These are phyloP conservation scores for Coemansia sp. DNA, from an alignment of 192 early-diverging fungal species.

Conservation along the genomic window DNA sequence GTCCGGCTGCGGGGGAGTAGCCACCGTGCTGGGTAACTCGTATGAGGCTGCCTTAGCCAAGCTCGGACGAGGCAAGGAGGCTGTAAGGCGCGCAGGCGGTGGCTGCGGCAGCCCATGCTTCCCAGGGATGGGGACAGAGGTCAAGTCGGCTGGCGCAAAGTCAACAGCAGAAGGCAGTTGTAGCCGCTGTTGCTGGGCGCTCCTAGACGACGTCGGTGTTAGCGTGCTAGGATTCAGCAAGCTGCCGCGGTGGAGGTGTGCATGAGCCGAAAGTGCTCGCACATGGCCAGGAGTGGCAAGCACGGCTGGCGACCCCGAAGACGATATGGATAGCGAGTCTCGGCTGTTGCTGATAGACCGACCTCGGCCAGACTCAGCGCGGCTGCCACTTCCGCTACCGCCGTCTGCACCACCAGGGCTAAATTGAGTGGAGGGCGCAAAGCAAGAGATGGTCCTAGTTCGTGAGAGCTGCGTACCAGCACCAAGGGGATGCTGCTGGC, in stretches of 20 bases:
- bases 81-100: not conserved
- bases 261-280: constrained; percentile 3
- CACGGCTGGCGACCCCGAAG: not conserved
- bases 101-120: not conserved
- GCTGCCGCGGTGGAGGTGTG: constrained; percentile 26
- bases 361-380: not conserved
- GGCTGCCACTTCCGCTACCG: not conserved
- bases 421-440: not conserved
- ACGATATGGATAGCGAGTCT: not conserved
- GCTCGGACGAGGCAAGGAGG: not conserved
- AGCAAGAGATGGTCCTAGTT: constrained; percentile 11
- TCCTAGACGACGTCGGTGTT: not conserved
- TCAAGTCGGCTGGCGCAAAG: not conserved
- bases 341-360: constrained; percentile 5
- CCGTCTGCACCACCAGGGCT: not conserved
- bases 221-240: constrained; percentile 26
- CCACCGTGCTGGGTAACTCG: not conserved
- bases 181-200: not conserved
- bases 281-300: not conserved
- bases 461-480: constrained; percentile 3
- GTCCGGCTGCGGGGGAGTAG: not conserved
- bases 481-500: not conserved
- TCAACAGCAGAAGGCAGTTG: not conserved
- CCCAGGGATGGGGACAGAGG: not conserved
- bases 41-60: not conserved